Evolutionary conservation across 2,329 filamentous ascomycete species (phyloP).

Genomic region (Teratosphaeria pseudoeucalypti): DNA sequence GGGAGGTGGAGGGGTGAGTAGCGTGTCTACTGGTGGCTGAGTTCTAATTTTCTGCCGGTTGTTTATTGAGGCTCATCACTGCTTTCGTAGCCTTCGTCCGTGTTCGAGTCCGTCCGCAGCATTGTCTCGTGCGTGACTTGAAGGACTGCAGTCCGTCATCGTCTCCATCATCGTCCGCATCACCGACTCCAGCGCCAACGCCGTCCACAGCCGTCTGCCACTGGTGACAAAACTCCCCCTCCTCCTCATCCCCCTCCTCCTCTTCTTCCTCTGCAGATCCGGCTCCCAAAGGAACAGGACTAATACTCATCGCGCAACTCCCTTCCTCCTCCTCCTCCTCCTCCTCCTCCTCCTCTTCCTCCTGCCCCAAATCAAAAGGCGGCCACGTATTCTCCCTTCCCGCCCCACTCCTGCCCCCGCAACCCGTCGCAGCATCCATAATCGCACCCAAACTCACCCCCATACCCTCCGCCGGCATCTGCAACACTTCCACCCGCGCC

Average conservation of each 20-base stretch:
- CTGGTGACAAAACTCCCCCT: too few species aligned
- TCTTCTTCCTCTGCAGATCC: not conserved
- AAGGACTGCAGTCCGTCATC: too few species aligned
- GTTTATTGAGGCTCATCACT: not conserved
- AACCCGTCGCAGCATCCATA: not conserved
- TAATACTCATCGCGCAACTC: not conserved
- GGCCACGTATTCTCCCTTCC: not conserved
- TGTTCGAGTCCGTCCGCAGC: not conserved
- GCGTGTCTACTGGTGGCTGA: too few species aligned
- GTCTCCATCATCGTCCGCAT: not conserved
- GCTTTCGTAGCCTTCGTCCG: not conserved
- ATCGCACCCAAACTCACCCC: not conserved
- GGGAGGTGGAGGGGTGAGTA: slow-evolving; percentile 23
- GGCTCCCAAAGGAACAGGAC: not conserved
- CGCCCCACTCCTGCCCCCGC: not conserved
- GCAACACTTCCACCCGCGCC: not conserved
- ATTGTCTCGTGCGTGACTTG: not conserved
- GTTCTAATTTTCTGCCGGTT: too few species aligned
- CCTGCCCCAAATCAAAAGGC: not conserved
- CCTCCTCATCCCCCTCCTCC: not conserved
- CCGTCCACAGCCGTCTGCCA: not conserved
- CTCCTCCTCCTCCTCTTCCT: not conserved
- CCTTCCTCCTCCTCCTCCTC: not conserved
- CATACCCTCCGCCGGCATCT: not conserved
- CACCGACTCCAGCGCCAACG: not conserved